These are phyloP conservation scores for Penicillium sp. DNA, from an alignment of 2,329 filamentous ascomycete species.

Conservation along the genomic window DNA sequence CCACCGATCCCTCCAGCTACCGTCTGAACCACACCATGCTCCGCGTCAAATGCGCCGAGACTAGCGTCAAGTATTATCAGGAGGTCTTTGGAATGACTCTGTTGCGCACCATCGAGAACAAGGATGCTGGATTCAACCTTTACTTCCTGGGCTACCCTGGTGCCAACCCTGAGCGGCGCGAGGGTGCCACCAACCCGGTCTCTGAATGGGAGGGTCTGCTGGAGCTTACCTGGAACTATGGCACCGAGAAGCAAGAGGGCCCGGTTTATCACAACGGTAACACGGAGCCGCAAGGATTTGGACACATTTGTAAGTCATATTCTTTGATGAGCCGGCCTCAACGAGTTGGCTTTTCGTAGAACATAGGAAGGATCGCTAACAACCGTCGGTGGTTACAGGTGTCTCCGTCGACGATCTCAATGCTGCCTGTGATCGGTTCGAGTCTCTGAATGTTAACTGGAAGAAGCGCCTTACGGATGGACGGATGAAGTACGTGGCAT, in stretches of 20 bases:
- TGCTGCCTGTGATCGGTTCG: slow-evolving; percentile 76
- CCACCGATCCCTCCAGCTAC: slow-evolving; percentile 70
- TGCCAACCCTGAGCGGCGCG: slow-evolving; percentile 47
- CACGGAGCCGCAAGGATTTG: slow-evolving; percentile 81
- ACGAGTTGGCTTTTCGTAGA: no score
- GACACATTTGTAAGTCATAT: slow-evolving; percentile 66
- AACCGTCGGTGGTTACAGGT: no score
- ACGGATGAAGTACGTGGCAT: slow-evolving; percentile 84
- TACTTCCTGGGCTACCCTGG: slow-evolving; percentile 82
- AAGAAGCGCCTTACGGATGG: slow-evolving; percentile 93
- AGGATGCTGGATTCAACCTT: slow-evolving; percentile 70
- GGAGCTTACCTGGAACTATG: slow-evolving; percentile 78
- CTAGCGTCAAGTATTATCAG: slow-evolving; percentile 69
- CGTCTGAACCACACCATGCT: slow-evolving; percentile 67
- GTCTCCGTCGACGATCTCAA: slow-evolving; percentile 81
- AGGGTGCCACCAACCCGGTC: slow-evolving; percentile 46
- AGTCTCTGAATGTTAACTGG: slow-evolving; percentile 72
- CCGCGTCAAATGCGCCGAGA: slow-evolving; percentile 72
- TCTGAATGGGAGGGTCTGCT: slow-evolving; percentile 71
- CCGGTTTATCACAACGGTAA: slow-evolving; percentile 92
- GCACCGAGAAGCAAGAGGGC: slow-evolving; percentile 65
- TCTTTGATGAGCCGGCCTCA: no score
- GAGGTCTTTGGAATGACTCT: slow-evolving; percentile 83
- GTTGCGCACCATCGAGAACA: slow-evolving; percentile 61
- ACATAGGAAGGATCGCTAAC: no score